Evolutionary conservation across 2,329 filamentous ascomycete genomes (phyloP).

Genomic region (Colletotrichum sp.): DNA sequence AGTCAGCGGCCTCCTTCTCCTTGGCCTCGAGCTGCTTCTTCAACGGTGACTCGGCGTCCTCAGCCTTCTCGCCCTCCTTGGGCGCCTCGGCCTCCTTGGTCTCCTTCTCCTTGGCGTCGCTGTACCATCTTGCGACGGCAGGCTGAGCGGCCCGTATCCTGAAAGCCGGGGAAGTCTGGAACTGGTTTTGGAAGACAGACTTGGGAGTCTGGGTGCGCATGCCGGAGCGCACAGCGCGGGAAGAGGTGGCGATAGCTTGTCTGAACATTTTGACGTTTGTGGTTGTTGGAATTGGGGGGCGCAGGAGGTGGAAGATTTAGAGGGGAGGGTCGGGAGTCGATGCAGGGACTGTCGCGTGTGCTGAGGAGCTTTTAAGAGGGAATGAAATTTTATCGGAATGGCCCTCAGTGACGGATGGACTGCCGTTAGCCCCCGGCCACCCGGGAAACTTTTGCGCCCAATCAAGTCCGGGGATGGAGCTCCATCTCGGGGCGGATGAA

Average conservation of each 20-base stretch:
- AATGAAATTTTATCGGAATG: constrained; percentile 24
- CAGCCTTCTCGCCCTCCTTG: constrained; percentile 28
- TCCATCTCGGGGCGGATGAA: constrained; percentile 20
- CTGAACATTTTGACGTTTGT: constrained; percentile 45
- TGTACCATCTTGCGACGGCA: constrained; percentile 50
- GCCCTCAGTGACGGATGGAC: constrained; percentile 19
- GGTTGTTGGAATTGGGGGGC: not conserved
- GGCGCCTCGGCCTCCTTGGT: constrained; percentile 21
- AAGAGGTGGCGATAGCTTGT: constrained; percentile 47
- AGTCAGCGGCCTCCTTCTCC: constrained; percentile 65
- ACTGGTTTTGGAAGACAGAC: constrained; percentile 40
- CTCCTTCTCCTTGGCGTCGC: constrained; percentile 44
- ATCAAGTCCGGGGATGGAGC: not conserved
- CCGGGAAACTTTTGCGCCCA: constrained; percentile 11
- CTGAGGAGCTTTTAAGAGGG: constrained; percentile 2
- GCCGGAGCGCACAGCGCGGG: constrained; percentile 48
- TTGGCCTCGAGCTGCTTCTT: constrained; percentile 59
- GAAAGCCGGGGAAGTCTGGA: constrained; percentile 39
- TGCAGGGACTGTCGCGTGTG: constrained; percentile 15
- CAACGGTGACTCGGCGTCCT: constrained; percentile 45
- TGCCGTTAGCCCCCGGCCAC: not conserved
- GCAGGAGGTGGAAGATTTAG: not conserved
- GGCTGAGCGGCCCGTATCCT: constrained; percentile 41
- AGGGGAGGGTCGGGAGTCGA: not conserved
- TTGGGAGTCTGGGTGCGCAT: constrained; percentile 39